These are phyloP conservation scores for Fusarium beomiforme DNA, from an alignment of 2,329 filamentous ascomycete genomes.

Conservation along the genomic window DNA sequence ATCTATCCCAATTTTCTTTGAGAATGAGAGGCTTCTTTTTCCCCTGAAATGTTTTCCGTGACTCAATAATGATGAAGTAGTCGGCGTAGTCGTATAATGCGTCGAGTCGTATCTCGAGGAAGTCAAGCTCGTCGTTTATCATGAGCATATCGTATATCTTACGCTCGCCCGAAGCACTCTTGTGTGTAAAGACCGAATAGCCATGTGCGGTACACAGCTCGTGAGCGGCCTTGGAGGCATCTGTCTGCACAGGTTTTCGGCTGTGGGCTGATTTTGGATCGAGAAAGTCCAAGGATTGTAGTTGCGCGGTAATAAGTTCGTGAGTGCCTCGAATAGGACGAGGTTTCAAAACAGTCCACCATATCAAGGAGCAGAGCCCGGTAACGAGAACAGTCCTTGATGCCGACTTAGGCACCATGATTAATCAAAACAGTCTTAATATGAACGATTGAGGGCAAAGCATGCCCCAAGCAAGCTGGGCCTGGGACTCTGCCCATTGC, in stretches of 20 bases:
- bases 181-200: slow-evolving; percentile 43
- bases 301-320: slow-evolving; percentile 20
- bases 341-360: not conserved
- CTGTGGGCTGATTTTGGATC: slow-evolving; percentile 22
- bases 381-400: not conserved
- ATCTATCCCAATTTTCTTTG: slow-evolving; percentile 60
- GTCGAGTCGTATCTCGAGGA: slow-evolving; percentile 71
- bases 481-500: not conserved
- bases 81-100: slow-evolving; percentile 67
- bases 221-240: slow-evolving; percentile 40
- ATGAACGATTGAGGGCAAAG: not conserved
- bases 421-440: not conserved
- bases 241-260: slow-evolving; percentile 31
- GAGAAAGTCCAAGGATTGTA: slow-evolving; percentile 4
- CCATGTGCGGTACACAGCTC: slow-evolving; percentile 45
- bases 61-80: slow-evolving; percentile 73
- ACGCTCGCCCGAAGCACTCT: slow-evolving; percentile 32
- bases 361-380: not conserved
- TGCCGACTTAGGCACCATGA: not conserved
- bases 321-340: slow-evolving; percentile 11
- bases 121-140: slow-evolving; percentile 71
- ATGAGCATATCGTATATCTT: slow-evolving; percentile 64
- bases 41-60: slow-evolving; percentile 66
- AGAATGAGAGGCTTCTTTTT: slow-evolving; percentile 63
- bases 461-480: not conserved